phyloP scores from a whole-genome alignment of 208 protist species.

The Vickermania ingenoplastis region DNA sequence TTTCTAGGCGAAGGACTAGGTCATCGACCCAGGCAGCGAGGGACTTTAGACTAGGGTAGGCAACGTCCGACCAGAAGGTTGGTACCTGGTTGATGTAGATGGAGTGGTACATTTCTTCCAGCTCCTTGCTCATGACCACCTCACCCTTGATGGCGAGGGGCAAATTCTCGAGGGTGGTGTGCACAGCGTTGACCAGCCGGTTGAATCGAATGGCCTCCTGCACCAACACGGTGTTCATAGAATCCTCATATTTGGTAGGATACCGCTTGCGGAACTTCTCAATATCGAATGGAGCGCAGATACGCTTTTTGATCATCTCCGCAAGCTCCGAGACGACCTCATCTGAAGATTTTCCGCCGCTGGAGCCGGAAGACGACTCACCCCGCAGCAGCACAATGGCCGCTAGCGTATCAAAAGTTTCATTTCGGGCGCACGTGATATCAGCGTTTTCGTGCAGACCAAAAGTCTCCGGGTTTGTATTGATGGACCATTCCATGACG shows the following conservation, averaged over 20 bases:
- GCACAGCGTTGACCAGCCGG: slow-evolving; percentile 80
- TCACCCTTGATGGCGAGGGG: slow-evolving; percentile 94
- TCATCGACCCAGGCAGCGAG: slow-evolving; percentile 93
- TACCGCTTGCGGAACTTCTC: slow-evolving; percentile 83
- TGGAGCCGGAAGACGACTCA: slow-evolving; percentile 22
- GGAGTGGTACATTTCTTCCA: slow-evolving; percentile 91
- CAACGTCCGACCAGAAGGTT: slow-evolving; percentile 72
- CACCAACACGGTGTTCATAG: slow-evolving; percentile 97
- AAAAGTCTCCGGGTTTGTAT: slow-evolving; percentile 93
- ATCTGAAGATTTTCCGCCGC: slow-evolving; percentile 48
- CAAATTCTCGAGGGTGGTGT: slow-evolving; percentile 70
- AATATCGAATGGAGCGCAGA: slow-evolving; percentile 81
- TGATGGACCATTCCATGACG: slow-evolving; percentile 88
- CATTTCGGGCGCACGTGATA: slow-evolving; percentile 92
- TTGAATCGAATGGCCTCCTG: slow-evolving; percentile 97
- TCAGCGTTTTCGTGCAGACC: slow-evolving; percentile 97
- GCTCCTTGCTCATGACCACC: slow-evolving; percentile 95
- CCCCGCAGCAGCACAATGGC: slow-evolving; percentile 78
- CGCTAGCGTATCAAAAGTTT: slow-evolving; percentile 88
- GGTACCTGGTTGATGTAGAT: slow-evolving; percentile 96
- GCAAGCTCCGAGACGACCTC: slow-evolving; percentile 77
- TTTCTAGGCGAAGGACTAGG: slow-evolving; percentile 80
- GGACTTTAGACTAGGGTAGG: slow-evolving; percentile 93
- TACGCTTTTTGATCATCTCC: slow-evolving; percentile 60
- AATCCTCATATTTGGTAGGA: slow-evolving; percentile 94